A percentile compares a stretch with the other conserved stretches of the same genome.
Evolutionary conservation across 139 green algal species (phyloP).

Genomic region (Edaphochlamys debaryana): DNA sequence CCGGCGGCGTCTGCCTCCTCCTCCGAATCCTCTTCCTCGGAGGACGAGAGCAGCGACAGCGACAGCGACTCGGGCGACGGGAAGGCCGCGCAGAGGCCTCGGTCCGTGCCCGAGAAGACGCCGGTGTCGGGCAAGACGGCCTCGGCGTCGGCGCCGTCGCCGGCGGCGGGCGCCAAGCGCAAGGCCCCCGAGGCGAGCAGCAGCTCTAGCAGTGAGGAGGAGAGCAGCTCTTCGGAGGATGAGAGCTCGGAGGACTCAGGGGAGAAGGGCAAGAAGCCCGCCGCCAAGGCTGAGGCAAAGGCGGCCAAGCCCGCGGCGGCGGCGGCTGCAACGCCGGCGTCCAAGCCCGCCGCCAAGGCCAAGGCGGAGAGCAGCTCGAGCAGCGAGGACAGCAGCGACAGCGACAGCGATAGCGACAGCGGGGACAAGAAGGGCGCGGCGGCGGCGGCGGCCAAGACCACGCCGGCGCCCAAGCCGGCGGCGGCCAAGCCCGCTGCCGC

Average conservation of each 20-base stretch:
- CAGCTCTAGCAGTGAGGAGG: not conserved
- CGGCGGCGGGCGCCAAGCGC: not conserved
- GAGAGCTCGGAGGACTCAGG: not conserved
- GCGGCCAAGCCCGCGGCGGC: too few species aligned
- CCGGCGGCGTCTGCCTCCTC: not conserved
- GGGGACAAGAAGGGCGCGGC: not conserved
- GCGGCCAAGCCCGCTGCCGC: not conserved
- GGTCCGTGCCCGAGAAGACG: slow-evolving; percentile 6
- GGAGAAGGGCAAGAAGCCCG: too few species aligned
- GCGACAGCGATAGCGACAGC: slow-evolving; percentile 4
- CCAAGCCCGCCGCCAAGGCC: not conserved
- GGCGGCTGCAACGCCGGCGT: not conserved
- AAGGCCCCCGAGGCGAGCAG: not conserved
- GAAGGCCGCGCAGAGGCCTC: not conserved
- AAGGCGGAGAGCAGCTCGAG: not conserved
- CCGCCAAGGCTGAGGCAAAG: too few species aligned
- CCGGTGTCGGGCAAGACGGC: not conserved
- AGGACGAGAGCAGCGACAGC: not conserved
- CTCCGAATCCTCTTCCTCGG: not conserved
- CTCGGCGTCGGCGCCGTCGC: too few species aligned
- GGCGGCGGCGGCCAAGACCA: not conserved
- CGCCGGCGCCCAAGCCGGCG: not conserved
- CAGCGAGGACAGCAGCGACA: not conserved
- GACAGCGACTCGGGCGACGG: not conserved
- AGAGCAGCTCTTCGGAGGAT: not conserved